Percentiles rank a stretch among this genome's conserved stretches.
Evolutionary conservation across 192 early-diverging fungal species (phyloP).

Genomic region (Pilobolus umbonatus): DNA sequence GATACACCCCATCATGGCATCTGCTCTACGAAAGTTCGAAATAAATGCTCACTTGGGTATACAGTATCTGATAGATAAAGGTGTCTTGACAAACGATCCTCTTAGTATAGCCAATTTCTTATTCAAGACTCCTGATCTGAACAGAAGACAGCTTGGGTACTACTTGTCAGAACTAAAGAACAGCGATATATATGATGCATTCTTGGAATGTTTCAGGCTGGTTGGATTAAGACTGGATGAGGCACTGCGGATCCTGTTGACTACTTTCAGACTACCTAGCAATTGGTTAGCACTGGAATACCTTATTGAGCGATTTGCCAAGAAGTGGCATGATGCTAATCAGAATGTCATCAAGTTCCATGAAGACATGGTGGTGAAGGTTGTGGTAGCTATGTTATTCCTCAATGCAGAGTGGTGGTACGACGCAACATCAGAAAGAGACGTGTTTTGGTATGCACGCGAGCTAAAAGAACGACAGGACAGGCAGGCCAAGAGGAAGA

Average conservation of each 20-base stretch:
- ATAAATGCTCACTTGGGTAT: slow-evolving; percentile 53
- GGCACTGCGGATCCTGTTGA: slow-evolving; percentile 50
- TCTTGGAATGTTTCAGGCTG: slow-evolving; percentile 50
- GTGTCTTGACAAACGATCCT: slow-evolving; percentile 50
- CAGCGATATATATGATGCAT: slow-evolving; percentile 50
- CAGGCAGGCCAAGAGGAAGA: slow-evolving; percentile 7
- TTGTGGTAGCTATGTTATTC: slow-evolving; percentile 58
- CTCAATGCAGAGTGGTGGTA: slow-evolving; percentile 59
- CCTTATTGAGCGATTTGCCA: slow-evolving; percentile 56
- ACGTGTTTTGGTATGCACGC: slow-evolving; percentile 35
- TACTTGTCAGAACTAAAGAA: slow-evolving; percentile 54
- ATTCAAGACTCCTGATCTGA: slow-evolving; percentile 61
- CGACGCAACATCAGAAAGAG: slow-evolving; percentile 34
- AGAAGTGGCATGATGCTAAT: slow-evolving; percentile 60
- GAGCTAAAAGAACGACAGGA: slow-evolving; percentile 28
- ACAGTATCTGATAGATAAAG: slow-evolving; percentile 52
- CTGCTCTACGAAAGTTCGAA: slow-evolving; percentile 55
- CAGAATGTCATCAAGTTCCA: slow-evolving; percentile 50
- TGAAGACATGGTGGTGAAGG: slow-evolving; percentile 49
- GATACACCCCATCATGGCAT: slow-evolving; percentile 53
- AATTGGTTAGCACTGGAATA: slow-evolving; percentile 41
- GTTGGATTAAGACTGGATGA: slow-evolving; percentile 54
- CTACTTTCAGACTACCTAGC: slow-evolving; percentile 50
- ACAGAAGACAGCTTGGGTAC: slow-evolving; percentile 48
- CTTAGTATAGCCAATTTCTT: slow-evolving; percentile 61